Evolutionary conservation across 2,329 filamentous ascomycete species (phyloP).

Genomic region (Macrophomina tecta): DNA sequence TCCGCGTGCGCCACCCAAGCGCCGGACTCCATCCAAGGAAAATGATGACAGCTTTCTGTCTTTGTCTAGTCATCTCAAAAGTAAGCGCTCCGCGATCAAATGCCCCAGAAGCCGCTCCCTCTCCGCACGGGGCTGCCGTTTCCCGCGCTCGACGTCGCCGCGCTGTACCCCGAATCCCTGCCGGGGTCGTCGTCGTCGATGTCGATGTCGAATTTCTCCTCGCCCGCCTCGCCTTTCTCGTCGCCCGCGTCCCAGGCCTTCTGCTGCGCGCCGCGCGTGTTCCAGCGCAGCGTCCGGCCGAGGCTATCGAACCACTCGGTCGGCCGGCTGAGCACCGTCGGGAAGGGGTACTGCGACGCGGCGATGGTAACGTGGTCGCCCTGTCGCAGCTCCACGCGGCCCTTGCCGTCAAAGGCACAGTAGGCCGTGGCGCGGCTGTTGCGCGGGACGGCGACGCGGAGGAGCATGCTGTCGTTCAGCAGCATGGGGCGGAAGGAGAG

Average conservation of each 20-base stretch:
- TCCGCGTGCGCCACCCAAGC: background rate
- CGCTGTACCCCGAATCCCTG: conserved; percentile 49
- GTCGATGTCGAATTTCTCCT: conserved; percentile 87
- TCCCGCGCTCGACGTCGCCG: conserved; percentile 42
- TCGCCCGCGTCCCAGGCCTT: conserved; percentile 72
- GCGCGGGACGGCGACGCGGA: conserved; percentile 85
- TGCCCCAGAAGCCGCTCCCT: conserved; percentile 20
- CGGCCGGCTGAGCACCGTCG: conserved; percentile 86
- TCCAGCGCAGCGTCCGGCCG: conserved; percentile 90
- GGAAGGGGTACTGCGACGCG: conserved; percentile 95
- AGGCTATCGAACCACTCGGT: conserved; percentile 98
- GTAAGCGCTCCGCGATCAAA: conserved; percentile 4
- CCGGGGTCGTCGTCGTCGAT: conserved; percentile 68
- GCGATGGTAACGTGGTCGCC: conserved; percentile 97
- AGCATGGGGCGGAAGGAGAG: conserved; percentile 98
- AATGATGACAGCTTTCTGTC: background rate
- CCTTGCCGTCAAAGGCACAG: conserved; percentile 97
- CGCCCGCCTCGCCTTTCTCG: conserved; percentile 54
- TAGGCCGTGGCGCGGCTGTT: conserved; percentile 91
- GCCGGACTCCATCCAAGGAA: conserved; percentile 21
- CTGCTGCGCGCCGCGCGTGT: conserved; percentile 87
- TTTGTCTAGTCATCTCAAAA: background rate
- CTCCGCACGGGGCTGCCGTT: conserved; percentile 26
- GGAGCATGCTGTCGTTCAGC: conserved; percentile 88
- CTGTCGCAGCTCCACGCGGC: conserved; percentile 87